phyloP scores from a whole-genome alignment of 108 stramenopile genomes.

The Phaeodactylum tricornutum region DNA sequence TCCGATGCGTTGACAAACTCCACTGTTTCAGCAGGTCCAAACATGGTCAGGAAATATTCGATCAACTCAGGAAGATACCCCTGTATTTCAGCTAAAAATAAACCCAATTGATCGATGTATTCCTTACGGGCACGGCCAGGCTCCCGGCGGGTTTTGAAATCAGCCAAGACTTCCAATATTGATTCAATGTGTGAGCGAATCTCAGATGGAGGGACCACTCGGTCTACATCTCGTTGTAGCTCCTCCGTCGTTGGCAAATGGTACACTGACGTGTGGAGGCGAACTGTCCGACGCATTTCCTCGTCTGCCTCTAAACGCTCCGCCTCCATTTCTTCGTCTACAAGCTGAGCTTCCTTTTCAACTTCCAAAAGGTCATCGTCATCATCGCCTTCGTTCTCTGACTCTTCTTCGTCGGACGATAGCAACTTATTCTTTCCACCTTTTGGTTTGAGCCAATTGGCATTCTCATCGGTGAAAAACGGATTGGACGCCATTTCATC shows the following conservation, averaged over 20 bases:
- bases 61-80: constrained; percentile 95
- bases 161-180: constrained; percentile 84
- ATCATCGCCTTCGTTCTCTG: constrained; percentile 32
- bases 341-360: constrained; percentile 50
- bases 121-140: constrained; percentile 81
- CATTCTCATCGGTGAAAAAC: constrained; percentile 65
- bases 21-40: constrained; percentile 85
- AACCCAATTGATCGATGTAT: constrained; percentile 82
- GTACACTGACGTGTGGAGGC: constrained; percentile 62
- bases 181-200: constrained; percentile 83
- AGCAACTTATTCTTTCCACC: constrained; percentile 17
- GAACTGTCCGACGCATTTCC: constrained; percentile 71
- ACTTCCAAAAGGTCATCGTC: constrained; percentile 73
- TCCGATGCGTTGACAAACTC: constrained; percentile 97
- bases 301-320: constrained; percentile 75
- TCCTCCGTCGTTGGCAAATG: constrained; percentile 79
- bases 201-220: constrained; percentile 86
- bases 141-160: constrained; percentile 85
- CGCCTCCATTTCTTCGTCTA: constrained; percentile 55
- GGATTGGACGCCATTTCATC: background rate
- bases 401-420: constrained; percentile 5
- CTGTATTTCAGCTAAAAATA: constrained; percentile 89
- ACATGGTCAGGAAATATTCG: constrained; percentile 92
- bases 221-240: constrained; percentile 73
- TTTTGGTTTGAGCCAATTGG: constrained; percentile 73